Percentiles rank a stretch among this genome's conserved stretches.
These are phyloP conservation scores for Furculomyces boomerangus DNA, from an alignment of 371 early-diverging fungal genomes.

Conservation along the genomic window DNA sequence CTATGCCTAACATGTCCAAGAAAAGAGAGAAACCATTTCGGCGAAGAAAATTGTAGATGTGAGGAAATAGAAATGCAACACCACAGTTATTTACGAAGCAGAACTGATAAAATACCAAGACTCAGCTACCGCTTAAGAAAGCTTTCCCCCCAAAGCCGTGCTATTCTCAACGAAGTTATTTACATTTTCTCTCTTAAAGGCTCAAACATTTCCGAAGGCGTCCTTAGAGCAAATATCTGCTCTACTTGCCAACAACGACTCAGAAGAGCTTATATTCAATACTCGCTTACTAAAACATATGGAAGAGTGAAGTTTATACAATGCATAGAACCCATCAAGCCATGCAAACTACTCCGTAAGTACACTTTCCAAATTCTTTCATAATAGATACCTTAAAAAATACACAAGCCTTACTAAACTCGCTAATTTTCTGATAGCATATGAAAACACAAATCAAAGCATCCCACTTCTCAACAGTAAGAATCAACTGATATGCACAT, in stretches of 20 bases:
- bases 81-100: background rate
- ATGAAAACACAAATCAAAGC: background rate
- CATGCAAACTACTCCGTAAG: background rate
- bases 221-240: background rate
- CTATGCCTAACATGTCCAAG: background rate
- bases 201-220: background rate
- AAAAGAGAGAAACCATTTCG: background rate
- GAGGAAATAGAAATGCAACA: background rate
- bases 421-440: background rate
- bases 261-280: background rate
- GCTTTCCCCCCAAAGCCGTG: background rate
- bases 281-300: background rate
- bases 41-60: background rate
- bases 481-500: too few species aligned
- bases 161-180: background rate
- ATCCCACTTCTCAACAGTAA: background rate
- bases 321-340: background rate
- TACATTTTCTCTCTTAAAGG: background rate
- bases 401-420: background rate
- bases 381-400: background rate
- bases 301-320: background rate
- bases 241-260: conserved; percentile 1
- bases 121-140: background rate
- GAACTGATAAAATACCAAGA: background rate
- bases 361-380: background rate